These are phyloP conservation scores for Cryptosporidium meleagridis DNA, from an alignment of 169 alveolate species.

Conservation along the genomic window DNA sequence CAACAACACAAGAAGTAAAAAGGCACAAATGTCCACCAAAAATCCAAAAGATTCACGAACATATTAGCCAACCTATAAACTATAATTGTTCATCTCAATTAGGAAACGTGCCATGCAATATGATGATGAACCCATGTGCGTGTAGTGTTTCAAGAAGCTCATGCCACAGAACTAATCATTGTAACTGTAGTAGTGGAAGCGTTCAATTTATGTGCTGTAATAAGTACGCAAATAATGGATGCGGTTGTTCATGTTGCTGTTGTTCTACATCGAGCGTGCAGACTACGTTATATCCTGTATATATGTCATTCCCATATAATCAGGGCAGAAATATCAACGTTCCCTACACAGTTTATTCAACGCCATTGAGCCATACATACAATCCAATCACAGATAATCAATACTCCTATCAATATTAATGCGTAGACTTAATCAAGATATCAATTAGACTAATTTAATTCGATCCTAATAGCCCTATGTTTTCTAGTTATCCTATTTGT, in stretches of 20 bases:
- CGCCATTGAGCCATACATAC: background rate
- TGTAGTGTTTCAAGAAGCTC: slow-evolving; percentile 3
- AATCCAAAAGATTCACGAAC: slow-evolving; percentile 66
- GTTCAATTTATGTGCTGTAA: background rate
- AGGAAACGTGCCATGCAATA: background rate
- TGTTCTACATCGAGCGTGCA: slow-evolving; percentile 72
- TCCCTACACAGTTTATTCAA: slow-evolving; percentile 51
- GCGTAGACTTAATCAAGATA: background rate
- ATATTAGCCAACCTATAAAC: slow-evolving; percentile 24
- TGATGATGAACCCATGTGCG: background rate
- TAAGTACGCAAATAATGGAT: background rate
- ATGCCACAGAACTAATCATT: background rate
- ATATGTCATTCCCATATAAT: slow-evolving; percentile 48
- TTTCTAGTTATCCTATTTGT: background rate
- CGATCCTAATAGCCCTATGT: slow-evolving; percentile 5
- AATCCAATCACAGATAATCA: background rate
- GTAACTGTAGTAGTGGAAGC: background rate
- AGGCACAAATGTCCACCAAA: slow-evolving; percentile 74
- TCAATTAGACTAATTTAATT: background rate
- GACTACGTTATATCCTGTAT: slow-evolving; percentile 65
- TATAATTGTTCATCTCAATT: slow-evolving; percentile 16
- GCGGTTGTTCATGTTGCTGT: slow-evolving; percentile 34
- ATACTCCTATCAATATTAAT: slow-evolving; percentile 6
- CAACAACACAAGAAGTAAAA: slow-evolving; percentile 67
- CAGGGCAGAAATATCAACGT: slow-evolving; percentile 66